Base-by-base conservation (phyloP, 768 basidiomycete genomes). In the Neoboletus magnificus region DNA sequence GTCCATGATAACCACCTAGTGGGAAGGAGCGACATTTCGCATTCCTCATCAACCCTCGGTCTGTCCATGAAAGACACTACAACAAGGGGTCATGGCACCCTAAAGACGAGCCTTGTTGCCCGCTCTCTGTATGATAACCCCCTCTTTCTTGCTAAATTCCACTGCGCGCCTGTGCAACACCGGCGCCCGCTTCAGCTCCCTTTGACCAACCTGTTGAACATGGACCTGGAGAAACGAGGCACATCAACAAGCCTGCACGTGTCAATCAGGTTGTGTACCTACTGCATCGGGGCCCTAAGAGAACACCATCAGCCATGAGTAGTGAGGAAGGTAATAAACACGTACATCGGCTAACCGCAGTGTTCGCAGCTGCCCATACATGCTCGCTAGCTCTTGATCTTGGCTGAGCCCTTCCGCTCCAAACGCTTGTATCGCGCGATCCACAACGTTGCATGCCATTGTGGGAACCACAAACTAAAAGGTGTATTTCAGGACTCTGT, bases 361-460 rank as follows among this genome's bases (percentile, higher is more conserved):
- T 0, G 95, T 97, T 51, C 97, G 82, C 60, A 98, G 69, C 10
- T 82, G 81, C 27, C 92, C 89, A 79, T 85, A 98, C 56, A 81
- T 79, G 48, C 71, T 66, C 1, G 96, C 93, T 33, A 99, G 82
- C 22, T 84, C 82, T 35, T 87, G 86, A 64, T 98, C 96, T 73
- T 97, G 93, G 23, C 82, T 90, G 43, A 99, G 75, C 33, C 97
- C 97, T 72, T 98, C 96, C n/a, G 94, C 97, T 50, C 97, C 97
- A 64, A 89, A 93, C 0, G 90, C 78, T 76, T 99, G 97, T 48
- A 98, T 98, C 2, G 93, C 89, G n/a, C 93, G 87, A 74, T 99
- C 97, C 37, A 98, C 79, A 44, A 99, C 89, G 23, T 77, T 74
- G 46, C 91, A 78, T 0, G 94, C 96, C 89, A 96, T 92, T 0